Evolutionary conservation across 2,329 filamentous ascomycete genomes (phyloP), one percentile per base, ranked within the genome.

Genomic region (Cladosporium sp.): DNA sequence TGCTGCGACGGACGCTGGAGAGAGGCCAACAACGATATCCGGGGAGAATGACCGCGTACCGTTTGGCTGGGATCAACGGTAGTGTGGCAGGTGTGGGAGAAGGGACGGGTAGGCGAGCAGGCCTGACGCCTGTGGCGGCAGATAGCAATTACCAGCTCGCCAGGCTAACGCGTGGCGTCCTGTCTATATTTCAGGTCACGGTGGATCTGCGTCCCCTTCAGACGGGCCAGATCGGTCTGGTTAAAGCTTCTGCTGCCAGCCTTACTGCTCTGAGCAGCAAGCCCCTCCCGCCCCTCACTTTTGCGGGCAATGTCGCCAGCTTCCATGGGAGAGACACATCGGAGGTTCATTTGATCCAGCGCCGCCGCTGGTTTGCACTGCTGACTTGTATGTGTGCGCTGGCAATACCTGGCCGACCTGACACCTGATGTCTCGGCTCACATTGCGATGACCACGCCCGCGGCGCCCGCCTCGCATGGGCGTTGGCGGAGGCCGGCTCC

Each of bases 211-310:
- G 5, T 36, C 36, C 19, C 32, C n/a, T 37, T 8, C n/a, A 13
- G 40, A 45, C n/a, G 8, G 50, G 25, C 52, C 20, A 55, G 52
- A 55, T 47, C 40, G 13, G 8, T 42, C 13, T 34, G 36, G 24
- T 22, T n/a, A 2, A 55, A 55, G 52, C 52, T 55, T 55, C 51
- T 35, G 7, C 47, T 37, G 25, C 34, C 51, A 34, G 40, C 52
- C 32, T 37, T 55, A 35, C 32, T 25, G 20, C 19, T 17, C n/a
- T 25, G 19, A 47, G 40, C 40, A 7, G 28, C 28, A 2, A 25
- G 40, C 52, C 52, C 52, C 52, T 55, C 52, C n/a, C n/a, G 32
- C 40, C 52, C 52, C 52, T 55, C 52, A 55, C 32, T 47, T 36
- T 25, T 19, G 37, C 40, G 52, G 40, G 32, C 13, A 28, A 47